Base-by-base conservation (phyloP, 75 land plant species). In the Pinus taeda region DNA sequence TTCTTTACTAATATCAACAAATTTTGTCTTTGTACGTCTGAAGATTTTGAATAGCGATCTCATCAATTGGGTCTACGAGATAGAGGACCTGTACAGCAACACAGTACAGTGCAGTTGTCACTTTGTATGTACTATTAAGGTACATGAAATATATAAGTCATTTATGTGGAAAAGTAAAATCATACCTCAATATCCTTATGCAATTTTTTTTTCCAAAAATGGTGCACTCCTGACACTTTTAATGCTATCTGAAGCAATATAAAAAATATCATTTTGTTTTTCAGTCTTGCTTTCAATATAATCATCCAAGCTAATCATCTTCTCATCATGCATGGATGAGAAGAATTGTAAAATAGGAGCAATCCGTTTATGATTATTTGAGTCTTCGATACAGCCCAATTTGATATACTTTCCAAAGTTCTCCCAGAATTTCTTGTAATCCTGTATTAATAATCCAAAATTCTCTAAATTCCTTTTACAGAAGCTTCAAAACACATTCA, bases 1-100 rank as follows among this genome's bases (percentile, higher is more conserved):
- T 74, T 96, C 99, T 79, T 94, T 96, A 88, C 99, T 96, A 73
- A 96, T 96, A 79, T 96, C 99, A 74, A 96, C 93, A 82, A 96
- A 96, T 94, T 88, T 94, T 94, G 59, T 95, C 99, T 64, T 96
- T 95, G 86, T 94, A 96, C 0, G 93, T 91, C 80, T 94, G 91
- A 60, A 96, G 74, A 77, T 94, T 96, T 78, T 93, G 92, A 59
- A 96, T 87, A 8, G 99, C 95, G 73, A 96, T 94, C 80, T 96
- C 99, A 84, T 96, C 99, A 67, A 96, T 90, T 2, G 99, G 99
- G 63, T 96, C 99, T 61, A 96, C 85, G 8, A 96, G 81, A 81
- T 90, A 96, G 3, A 96, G 82, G 59, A 96, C 98, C 98, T 96
- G 73, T 29, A 75, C 60, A 14, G 24, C 57, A 72, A 57, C 59